phyloP scores from a whole-genome alignment of 768 basidiomycete genomes.

The Dioszegia crocea region DNA sequence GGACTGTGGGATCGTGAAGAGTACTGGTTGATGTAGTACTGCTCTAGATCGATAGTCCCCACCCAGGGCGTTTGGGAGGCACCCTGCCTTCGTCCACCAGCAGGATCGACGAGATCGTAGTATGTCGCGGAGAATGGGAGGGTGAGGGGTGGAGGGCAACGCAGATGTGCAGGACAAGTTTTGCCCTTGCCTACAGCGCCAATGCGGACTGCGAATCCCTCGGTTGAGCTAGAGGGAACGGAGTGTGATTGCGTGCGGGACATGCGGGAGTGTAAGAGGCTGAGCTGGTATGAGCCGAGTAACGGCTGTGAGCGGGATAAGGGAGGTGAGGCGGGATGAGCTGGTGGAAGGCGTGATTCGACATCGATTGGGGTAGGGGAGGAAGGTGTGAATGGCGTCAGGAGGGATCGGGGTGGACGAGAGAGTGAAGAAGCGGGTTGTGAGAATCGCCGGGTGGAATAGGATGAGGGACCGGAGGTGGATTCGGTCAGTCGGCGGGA shows the following conservation, averaged over 20 bases:
- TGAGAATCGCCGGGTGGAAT: neutral
- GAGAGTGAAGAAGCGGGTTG: slow-evolving; percentile 6
- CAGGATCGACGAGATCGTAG: slow-evolving; percentile 32
- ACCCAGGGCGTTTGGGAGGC: slow-evolving; percentile 42
- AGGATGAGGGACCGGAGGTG: neutral
- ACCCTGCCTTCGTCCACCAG: neutral
- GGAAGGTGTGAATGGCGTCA: slow-evolving; percentile 4
- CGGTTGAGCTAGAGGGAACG: slow-evolving; percentile 17
- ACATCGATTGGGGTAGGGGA: neutral
- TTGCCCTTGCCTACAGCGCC: slow-evolving; percentile 25
- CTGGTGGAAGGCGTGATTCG: neutral
- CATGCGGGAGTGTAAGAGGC: slow-evolving; percentile 48
- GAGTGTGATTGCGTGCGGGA: slow-evolving; percentile 40
- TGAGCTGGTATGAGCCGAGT: slow-evolving; percentile 47
- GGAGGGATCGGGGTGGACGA: slow-evolving; percentile 1
- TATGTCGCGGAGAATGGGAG: slow-evolving; percentile 44
- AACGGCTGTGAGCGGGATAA: slow-evolving; percentile 44
- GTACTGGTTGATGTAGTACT: slow-evolving; percentile 25
- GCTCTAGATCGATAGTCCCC: slow-evolving; percentile 40
- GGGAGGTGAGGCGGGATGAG: slow-evolving; percentile 20
- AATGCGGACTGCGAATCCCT: slow-evolving; percentile 35
- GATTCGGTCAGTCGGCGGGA: neutral
- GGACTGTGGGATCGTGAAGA: neutral
- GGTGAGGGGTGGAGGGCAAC: slow-evolving; percentile 25
- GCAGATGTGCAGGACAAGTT: slow-evolving; percentile 26